Percentiles rank a stretch among this genome's conserved stretches.
phyloP scores from a whole-genome alignment of 169 alveolate genomes.

The Cardiosporidium cionae region DNA sequence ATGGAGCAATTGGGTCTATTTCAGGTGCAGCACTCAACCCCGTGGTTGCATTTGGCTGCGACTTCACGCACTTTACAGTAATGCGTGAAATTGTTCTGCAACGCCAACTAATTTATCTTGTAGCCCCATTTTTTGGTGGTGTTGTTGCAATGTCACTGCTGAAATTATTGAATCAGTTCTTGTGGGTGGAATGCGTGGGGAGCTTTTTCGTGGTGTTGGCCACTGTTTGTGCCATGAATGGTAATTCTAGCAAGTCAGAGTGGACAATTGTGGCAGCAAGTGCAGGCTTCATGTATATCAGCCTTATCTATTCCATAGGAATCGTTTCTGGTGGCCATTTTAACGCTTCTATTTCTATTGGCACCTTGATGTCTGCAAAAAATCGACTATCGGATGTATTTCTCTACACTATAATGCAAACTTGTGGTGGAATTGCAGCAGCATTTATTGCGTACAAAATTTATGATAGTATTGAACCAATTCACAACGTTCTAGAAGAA shows the following conservation, averaged over 20 bases:
- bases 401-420: not conserved
- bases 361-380: not conserved
- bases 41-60: not conserved
- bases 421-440: not conserved
- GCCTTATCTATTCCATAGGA: not conserved
- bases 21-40: not conserved
- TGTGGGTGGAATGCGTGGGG: not conserved
- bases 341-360: not conserved
- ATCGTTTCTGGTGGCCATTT: not conserved
- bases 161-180: not conserved
- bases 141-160: not conserved
- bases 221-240: not conserved
- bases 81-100: not conserved
- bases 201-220: not conserved
- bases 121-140: not conserved
- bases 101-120: not conserved
- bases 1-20: not conserved
- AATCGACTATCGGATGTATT: not conserved
- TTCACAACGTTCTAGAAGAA: not conserved
- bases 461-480: not conserved
- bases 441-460: not conserved
- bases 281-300: not conserved
- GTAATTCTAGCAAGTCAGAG: too few species aligned
- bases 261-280: not conserved
- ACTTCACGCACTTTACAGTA: not conserved